phyloP scores from a whole-genome alignment of 805 yeast genomes.

The Candida tibetensis region DNA sequence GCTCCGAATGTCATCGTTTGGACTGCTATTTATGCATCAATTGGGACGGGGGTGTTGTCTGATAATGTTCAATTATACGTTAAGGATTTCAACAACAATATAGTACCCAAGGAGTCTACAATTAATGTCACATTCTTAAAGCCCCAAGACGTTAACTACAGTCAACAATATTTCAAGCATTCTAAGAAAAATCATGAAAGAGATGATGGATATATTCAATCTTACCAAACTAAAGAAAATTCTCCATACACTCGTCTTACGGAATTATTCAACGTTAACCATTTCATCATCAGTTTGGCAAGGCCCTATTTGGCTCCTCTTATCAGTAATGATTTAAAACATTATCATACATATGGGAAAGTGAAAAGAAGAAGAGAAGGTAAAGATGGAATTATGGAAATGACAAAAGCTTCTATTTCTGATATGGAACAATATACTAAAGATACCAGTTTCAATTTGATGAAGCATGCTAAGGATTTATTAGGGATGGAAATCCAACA shows the following conservation, averaged over 20 bases:
- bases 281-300: conserved; percentile 86
- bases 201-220: conserved; percentile 12
- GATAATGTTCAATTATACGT: conserved; percentile 56
- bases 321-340: conserved; percentile 77
- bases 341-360: conserved; percentile 46
- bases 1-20: conserved; percentile 89
- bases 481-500: conserved; percentile 79
- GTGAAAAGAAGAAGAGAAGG: conserved; percentile 7
- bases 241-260: conserved; percentile 83
- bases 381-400: conserved; percentile 11
- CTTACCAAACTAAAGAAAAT: conserved; percentile 27
- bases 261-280: conserved; percentile 92
- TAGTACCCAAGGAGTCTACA: conserved; percentile 49
- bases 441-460: conserved; percentile 31
- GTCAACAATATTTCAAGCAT: conserved; percentile 39
- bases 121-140: conserved; percentile 41
- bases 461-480: conserved; percentile 47
- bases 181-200: conserved; percentile 10
- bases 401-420: conserved; percentile 30
- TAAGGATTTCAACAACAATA: conserved; percentile 60
- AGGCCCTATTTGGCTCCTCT: conserved; percentile 93
- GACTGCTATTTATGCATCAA: conserved; percentile 82
- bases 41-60: conserved; percentile 67
- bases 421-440: conserved; percentile 32
- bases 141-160: conserved; percentile 45